These are phyloP conservation scores for Albifimbria verrucaria DNA, from an alignment of 2,329 filamentous ascomycete species.

Conservation along the genomic window DNA sequence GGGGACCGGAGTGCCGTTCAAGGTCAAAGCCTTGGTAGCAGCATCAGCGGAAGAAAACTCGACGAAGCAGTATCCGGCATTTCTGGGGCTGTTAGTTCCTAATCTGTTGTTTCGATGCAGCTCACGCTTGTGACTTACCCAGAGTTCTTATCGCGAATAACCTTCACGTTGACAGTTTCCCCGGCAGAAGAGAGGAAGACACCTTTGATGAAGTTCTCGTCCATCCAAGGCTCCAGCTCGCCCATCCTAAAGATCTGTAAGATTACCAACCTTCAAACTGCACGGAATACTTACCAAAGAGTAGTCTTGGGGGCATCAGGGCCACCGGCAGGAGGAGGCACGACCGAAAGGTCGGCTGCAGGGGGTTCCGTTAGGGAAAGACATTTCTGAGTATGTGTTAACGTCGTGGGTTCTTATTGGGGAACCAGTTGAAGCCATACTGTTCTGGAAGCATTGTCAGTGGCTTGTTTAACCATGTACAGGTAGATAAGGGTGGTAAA, in stretches of 20 bases:
- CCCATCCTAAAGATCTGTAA: constrained; percentile 74
- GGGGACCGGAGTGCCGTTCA: constrained; percentile 87
- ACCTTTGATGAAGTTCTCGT: constrained; percentile 96
- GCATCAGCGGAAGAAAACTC: constrained; percentile 83
- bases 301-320: constrained; percentile 55
- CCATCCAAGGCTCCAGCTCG: constrained; percentile 98
- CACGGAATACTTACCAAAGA: constrained; percentile 43
- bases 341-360: constrained; percentile 32
- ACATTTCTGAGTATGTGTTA: constrained; percentile 29
- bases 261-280: not conserved
- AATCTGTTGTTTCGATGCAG: no score
- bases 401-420: constrained; percentile 27
- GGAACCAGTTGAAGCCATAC: constrained; percentile 29
- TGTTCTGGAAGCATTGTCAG: constrained; percentile 13
- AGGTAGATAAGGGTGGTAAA: no score
- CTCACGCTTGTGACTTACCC: constrained; percentile 63
- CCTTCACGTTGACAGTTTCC: constrained; percentile 96
- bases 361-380: constrained; percentile 37
- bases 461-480: no score
- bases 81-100: constrained; percentile 58
- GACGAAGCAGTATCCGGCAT: constrained; percentile 98
- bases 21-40: constrained; percentile 82
- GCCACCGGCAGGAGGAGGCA: constrained; percentile 28
- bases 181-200: constrained; percentile 86
- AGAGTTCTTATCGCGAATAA: constrained; percentile 98